These are phyloP conservation scores for Akanthomyces lecanii DNA, from an alignment of 2,329 filamentous ascomycete species.

Conservation along the genomic window DNA sequence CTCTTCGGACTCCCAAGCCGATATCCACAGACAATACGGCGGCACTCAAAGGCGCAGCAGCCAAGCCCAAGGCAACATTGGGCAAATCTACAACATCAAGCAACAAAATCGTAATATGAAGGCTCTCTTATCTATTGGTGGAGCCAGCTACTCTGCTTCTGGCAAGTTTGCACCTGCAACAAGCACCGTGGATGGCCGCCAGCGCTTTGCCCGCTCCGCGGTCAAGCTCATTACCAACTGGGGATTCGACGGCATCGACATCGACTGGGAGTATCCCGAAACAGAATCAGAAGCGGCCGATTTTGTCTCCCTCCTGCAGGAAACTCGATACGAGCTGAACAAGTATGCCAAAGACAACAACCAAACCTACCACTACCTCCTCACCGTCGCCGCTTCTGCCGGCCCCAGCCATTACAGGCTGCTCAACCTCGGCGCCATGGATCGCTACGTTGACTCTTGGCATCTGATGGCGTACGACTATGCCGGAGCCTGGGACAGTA, in stretches of 20 bases:
- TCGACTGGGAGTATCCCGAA: slow-evolving; percentile 54
- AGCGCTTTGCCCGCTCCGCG: slow-evolving; percentile 63
- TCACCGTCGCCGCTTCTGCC: slow-evolving; percentile 49
- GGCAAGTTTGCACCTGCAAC: slow-evolving; percentile 37
- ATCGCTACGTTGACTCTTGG: slow-evolving; percentile 55
- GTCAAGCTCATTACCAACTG: slow-evolving; percentile 66
- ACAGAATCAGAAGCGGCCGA: slow-evolving; percentile 36
- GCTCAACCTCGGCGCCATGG: slow-evolving; percentile 51
- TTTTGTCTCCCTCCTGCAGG: slow-evolving; percentile 40
- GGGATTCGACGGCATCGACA: slow-evolving; percentile 54
- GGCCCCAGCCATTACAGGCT: slow-evolving; percentile 45
- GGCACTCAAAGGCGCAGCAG: slow-evolving; percentile 32
- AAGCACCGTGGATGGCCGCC: slow-evolving; percentile 53
- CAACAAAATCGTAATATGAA: slow-evolving; percentile 73
- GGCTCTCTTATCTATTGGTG: slow-evolving; percentile 74
- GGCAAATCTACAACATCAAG: slow-evolving; percentile 73
- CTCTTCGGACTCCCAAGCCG: slow-evolving; percentile 34
- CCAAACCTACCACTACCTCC: slow-evolving; percentile 43
- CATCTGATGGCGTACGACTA: slow-evolving; percentile 67
- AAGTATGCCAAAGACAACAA: slow-evolving; percentile 35
- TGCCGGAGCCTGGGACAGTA: slow-evolving; percentile 61
- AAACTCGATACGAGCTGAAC: slow-evolving; percentile 42
- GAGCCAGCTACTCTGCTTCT: slow-evolving; percentile 65
- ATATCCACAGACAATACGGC: slow-evolving; percentile 50
- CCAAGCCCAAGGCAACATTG: slow-evolving; percentile 73